These are phyloP conservation scores for Blastobotrys malaysiensis DNA, from an alignment of 1,139 yeast species.

Conservation along the genomic window DNA sequence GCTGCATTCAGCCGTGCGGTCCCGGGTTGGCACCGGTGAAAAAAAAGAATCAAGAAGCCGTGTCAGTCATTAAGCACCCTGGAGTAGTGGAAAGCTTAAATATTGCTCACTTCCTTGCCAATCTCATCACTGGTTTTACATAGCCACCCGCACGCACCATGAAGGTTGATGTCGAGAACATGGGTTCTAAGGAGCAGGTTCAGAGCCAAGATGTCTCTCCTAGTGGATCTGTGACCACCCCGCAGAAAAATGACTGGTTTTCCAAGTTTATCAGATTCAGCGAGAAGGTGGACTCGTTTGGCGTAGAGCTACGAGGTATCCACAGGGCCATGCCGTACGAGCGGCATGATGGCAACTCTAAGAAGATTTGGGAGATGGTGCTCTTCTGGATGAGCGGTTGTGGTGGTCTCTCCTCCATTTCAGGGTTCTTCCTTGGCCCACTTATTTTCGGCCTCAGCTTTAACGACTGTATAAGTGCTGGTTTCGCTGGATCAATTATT, in stretches of 20 bases:
- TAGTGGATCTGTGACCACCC: neutral
- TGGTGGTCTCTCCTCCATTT: slow-evolving; percentile 81
- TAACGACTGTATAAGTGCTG: slow-evolving; percentile 53
- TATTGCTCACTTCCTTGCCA: too few species aligned
- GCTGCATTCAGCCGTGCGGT: neutral
- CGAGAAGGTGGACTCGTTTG: slow-evolving; percentile 41
- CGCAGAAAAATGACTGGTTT: slow-evolving; percentile 10
- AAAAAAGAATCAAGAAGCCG: neutral
- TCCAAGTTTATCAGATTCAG: slow-evolving; percentile 29
- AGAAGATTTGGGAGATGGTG: slow-evolving; percentile 53
- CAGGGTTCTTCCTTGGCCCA: slow-evolving; percentile 73
- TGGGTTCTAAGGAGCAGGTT: neutral
- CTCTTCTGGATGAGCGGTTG: slow-evolving; percentile 83
- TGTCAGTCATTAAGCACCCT: neutral
- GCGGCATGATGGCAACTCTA: slow-evolving; percentile 43
- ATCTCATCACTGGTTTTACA: too few species aligned
- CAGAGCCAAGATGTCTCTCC: neutral
- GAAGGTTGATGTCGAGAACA: neutral
- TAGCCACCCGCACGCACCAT: neutral
- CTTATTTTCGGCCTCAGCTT: slow-evolving; percentile 62
- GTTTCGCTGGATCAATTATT: slow-evolving; percentile 53
- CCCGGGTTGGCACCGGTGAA: neutral
- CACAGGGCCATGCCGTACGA: slow-evolving; percentile 70
- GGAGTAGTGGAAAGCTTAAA: neutral
- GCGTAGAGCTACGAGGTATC: slow-evolving; percentile 78